phyloP scores from a whole-genome alignment of 495 filamentous ascomycete species.

The Aspergillus sclerotiicarbonarius region DNA sequence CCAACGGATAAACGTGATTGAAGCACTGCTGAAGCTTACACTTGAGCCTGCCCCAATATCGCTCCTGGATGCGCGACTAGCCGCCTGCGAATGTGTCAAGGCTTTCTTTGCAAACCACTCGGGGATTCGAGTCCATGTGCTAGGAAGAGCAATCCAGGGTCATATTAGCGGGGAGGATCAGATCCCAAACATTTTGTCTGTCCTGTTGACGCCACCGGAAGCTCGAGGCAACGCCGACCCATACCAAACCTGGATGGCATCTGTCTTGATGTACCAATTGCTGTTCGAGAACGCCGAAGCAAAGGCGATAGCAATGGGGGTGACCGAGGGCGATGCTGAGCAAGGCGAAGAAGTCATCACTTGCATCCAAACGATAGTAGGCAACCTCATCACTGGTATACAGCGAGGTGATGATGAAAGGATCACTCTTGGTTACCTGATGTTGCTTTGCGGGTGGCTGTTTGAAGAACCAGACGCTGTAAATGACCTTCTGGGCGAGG shows the following conservation, averaged over 20 bases:
- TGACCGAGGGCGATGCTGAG: slow-evolving; percentile 86
- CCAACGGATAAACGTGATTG: slow-evolving; percentile 78
- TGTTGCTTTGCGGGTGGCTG: slow-evolving; percentile 89
- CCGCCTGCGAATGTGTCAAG: slow-evolving; percentile 85
- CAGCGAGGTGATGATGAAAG: slow-evolving; percentile 77
- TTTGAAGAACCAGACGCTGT: slow-evolving; percentile 91
- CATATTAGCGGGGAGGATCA: slow-evolving; percentile 76
- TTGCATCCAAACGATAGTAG: slow-evolving; percentile 81
- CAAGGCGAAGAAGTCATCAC: slow-evolving; percentile 94
- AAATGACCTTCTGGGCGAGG: slow-evolving; percentile 92
- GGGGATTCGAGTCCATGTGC: slow-evolving; percentile 78
- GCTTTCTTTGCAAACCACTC: slow-evolving; percentile 83
- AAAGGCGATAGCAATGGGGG: slow-evolving; percentile 74
- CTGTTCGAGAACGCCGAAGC: slow-evolving; percentile 77
- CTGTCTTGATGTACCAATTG: slow-evolving; percentile 87
- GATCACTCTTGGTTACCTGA: slow-evolving; percentile 81
- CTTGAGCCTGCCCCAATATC: slow-evolving; percentile 63
- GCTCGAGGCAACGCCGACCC: slow-evolving; percentile 66
- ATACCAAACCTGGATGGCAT: slow-evolving; percentile 89
- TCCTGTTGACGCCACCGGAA: slow-evolving; percentile 64
- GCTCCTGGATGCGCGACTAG: slow-evolving; percentile 75
- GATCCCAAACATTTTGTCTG: slow-evolving; percentile 86
- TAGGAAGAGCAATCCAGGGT: slow-evolving; percentile 84
- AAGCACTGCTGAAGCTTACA: slow-evolving; percentile 84
- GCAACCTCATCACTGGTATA: slow-evolving; percentile 73